Base-by-base conservation (phyloP, 1,284 basidiomycete species). In the Austroboletus niveus region DNA sequence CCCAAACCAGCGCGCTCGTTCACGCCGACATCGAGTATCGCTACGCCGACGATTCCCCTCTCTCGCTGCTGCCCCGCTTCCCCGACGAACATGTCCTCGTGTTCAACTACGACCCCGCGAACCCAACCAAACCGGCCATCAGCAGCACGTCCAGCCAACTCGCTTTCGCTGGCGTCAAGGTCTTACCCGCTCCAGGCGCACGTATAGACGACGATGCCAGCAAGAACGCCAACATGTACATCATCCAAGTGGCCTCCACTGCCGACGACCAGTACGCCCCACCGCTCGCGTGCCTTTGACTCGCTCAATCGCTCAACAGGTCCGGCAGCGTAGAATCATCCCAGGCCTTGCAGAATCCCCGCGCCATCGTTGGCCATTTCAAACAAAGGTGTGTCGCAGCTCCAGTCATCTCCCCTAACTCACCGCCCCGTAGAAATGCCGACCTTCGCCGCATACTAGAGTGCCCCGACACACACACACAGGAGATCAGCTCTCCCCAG, bases 1-100 rank as follows among this genome's bases (percentile, higher is more conserved):
- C 49, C 60, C 60, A 65, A n/a, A 55, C 41, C 2, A 76, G 69
- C 36, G 69, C 76, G 29, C 77, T 90, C 53, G 70, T 76, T n/a
- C 89, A 92, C 63, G 85, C 87, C 7, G 68, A 73, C 46, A 82
- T 92, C n/a, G 84, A 90, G 60, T 91, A 91, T 64, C 85, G 87
- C 60, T 92, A 89, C 64, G 79, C 81, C 24, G 88, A 92, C 60
- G 89, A 92, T 62, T 75, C 82, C 0, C 83, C 87, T 1, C 68
- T 79, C 22, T 68, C 78, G 10, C 66, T 90, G 8, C 69, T 89
- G 31, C 84, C 86, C 12, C 74, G 72, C 40, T 73, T 74, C 40
- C 72, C 78, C 9, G 75, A 78, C 40, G 85, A 89, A 64, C 85
- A 85, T 60, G 81, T 91, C 27, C 71, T 92, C 3, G 75, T 92